Base-by-base conservation (phyloP, 2,329 filamentous ascomycete genomes). In the Penicillium frequentans region DNA sequence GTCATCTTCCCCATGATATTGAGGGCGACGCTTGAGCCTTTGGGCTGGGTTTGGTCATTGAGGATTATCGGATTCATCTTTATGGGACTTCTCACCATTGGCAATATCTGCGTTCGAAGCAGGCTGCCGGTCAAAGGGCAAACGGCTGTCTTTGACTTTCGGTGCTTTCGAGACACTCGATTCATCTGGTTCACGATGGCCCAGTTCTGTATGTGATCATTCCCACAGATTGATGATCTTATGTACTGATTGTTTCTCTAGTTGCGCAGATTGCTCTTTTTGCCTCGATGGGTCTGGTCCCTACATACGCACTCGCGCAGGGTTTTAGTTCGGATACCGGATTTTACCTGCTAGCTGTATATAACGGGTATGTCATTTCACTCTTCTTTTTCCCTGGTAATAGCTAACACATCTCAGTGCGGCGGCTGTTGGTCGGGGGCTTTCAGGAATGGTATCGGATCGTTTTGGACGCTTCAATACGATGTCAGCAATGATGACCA, bases 1-100 rank as follows among this genome's bases (percentile, higher is more conserved):
- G 58, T 72, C 9, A 50, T 71, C 0, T 70, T 74, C 39, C 72
- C 73, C 0, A 56, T 75, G 48, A 66, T 74, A 46, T 54, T 75
- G 21, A 63, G 68, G 37, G 49, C 61, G 1, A 64, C 69, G 1
- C 57, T 74, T 0, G 67, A 68, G 0, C 57, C 55, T 33, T 64
- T 72, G 31, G 70, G 73, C 13, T 75, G 69, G 59, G 66, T 60
- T 5, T 75, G 72, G 72, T 63, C 72, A 1, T 64, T 73, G 2
- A 72, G 77, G 0, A 71, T 78, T 37, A 58, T 80, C 3, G 75
- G 70, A 1, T 75, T 79, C 35, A 56, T 56, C 5, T 48, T 48
- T 33, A 1, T 33, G 45, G 24, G 14, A 14, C 27, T 54, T 5
- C 52, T 54, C 24, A n/a, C 45, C 9, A 49, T 54, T 27, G 52